Conservation (phyloP, 169 alveolate genomes). For the Plasmodium berghei region DNA sequence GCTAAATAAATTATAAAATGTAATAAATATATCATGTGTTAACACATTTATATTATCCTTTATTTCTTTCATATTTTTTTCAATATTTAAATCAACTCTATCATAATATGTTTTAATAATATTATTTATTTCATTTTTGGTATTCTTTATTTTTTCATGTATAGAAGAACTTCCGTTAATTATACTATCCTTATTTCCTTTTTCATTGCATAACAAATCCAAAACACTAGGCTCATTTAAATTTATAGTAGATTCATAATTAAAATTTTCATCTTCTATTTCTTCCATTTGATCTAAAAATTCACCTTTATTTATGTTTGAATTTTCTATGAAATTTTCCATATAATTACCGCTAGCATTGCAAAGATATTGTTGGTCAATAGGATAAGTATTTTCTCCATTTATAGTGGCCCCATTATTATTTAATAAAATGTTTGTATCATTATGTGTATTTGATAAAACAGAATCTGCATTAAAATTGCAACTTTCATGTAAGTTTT, state of each 20-base stretch:
- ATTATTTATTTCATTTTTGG: conserved; percentile 12
- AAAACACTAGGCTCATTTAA: conserved; percentile 10
- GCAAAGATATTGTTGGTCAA: too few species aligned
- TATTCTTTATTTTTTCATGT: conserved; percentile 40
- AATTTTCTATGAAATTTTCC: too few species aligned
- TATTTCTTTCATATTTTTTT: conserved; percentile 37
- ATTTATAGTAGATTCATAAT: not conserved
- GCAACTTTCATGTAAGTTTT: conserved; percentile 38
- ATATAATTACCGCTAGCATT: too few species aligned
- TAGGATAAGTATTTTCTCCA: not conserved
- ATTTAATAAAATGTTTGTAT: too few species aligned
- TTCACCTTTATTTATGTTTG: too few species aligned
- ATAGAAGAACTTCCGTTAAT: not conserved
- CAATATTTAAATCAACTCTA: conserved; percentile 62
- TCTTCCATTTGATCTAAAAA: too few species aligned
- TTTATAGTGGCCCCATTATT: not conserved
- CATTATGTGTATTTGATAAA: too few species aligned
- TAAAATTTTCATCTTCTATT: too few species aligned
- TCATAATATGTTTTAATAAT: conserved; percentile 54
- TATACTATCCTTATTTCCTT: not conserved
- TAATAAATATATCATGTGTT: conserved; percentile 52
- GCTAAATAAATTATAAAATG: conserved; percentile 28
- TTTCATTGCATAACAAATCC: not conserved
- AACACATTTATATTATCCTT: conserved; percentile 44
- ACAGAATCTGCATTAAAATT: not conserved